A percentile compares a stretch with the other conserved stretches of the same genome.
Evolutionary conservation across 192 early-diverging fungal genomes (phyloP).

Genomic region (Coemansia javaensis): DNA sequence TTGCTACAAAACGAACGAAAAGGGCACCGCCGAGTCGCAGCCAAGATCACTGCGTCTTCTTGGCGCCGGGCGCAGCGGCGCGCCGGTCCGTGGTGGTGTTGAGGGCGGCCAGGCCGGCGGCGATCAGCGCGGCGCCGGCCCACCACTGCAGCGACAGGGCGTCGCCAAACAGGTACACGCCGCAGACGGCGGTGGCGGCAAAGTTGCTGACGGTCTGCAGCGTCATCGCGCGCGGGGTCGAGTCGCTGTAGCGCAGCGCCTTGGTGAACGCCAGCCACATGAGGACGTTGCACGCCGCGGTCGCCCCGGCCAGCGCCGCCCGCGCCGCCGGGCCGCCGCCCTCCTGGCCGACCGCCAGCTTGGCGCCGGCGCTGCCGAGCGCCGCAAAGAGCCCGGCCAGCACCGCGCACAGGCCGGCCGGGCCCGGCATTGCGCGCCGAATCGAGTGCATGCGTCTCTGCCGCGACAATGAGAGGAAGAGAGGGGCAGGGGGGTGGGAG

Average conservation of each 20-base stretch:
- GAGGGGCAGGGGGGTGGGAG: too few species aligned
- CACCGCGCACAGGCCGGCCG: slow-evolving; percentile 34
- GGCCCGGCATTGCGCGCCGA: slow-evolving; percentile 8
- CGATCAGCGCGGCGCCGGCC: slow-evolving; percentile 73
- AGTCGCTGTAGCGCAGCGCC: slow-evolving; percentile 67
- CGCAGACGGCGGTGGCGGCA: slow-evolving; percentile 64
- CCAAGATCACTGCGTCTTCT: not conserved
- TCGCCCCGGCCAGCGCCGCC: slow-evolving; percentile 51
- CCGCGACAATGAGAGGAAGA: too few species aligned
- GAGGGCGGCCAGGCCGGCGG: slow-evolving; percentile 26
- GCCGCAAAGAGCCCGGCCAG: slow-evolving; percentile 71
- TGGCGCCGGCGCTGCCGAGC: slow-evolving; percentile 75
- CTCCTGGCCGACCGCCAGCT: slow-evolving; percentile 54
- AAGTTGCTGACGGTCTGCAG: slow-evolving; percentile 79
- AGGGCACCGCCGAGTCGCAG: too few species aligned
- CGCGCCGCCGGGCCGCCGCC: slow-evolving; percentile 31
- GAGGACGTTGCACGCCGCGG: slow-evolving; percentile 67
- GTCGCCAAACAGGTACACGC: slow-evolving; percentile 71
- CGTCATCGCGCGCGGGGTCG: slow-evolving; percentile 71
- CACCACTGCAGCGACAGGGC: slow-evolving; percentile 75
- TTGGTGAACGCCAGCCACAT: slow-evolving; percentile 92
- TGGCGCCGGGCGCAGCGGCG: not conserved
- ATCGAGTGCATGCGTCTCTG: too few species aligned
- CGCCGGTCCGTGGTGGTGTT: slow-evolving; percentile 9
- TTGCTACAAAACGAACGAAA: too few species aligned